Evolutionary conservation across 306 rosid genomes (phyloP), one percentile per base, ranked within the genome.

Genomic region (Cucurbita maxima): DNA sequence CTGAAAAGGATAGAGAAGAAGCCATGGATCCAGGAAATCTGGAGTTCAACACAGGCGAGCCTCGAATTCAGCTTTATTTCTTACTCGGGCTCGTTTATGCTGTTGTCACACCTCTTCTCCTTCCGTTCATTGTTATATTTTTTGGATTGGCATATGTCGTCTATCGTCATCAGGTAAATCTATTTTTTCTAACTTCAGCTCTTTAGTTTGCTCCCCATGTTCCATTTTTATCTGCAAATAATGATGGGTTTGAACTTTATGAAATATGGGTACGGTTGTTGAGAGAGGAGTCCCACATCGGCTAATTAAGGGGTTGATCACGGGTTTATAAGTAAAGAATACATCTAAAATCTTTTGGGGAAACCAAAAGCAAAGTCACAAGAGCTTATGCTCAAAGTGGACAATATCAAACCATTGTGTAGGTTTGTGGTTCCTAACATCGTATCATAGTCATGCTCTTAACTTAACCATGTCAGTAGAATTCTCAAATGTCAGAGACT

Each of bases 11-110:
- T 75, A 92, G 97, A 7, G 93, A 84, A 80, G 97, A 94, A 75
- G 99, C 99, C 64, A 94, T 90, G 99, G 97, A 94, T 85, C 99
- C 99, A 0, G 99, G 99, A 66, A 94, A 88, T 70, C 83, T 94
- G 8, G 99, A 88, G 51, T 94, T 94, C 85, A 91, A 91, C 76
- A 85, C 91, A 5, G 97, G 99, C 13, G 99, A 94, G 78, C 99
- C 99, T 72, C 97, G 88, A 78, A 87, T 94, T 51, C 99, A 94
- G 75, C 97, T 94, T 41, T 94, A 94, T 80, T 89, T 94, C 85
- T 82, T 94, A 74, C 99, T 94, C 56, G 99, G 99, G 79, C 97
- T 94, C 74, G 96, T 94, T 22, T 94, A 94, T 73, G 86, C 99
- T 15, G 96, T 87, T 73, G 96, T 87, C 75, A 82, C 99, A 0